Evolutionary conservation across 495 filamentous ascomycete genomes (phyloP), one percentile per base, ranked within the genome.

Genomic region (Xylaria flabelliformis): DNA sequence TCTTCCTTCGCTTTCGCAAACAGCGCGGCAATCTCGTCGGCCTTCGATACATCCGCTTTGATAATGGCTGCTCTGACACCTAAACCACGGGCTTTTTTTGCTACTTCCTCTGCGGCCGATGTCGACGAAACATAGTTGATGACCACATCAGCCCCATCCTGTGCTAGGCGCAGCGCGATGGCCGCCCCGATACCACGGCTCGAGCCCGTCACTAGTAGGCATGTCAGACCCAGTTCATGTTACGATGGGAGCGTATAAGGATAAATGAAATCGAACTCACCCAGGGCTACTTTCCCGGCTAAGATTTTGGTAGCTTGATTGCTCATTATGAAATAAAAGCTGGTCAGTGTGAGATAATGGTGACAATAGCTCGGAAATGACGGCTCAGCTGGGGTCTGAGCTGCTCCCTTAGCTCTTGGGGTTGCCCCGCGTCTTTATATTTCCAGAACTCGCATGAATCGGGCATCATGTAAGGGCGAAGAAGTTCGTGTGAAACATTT

Each of bases 61-160:
- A 95, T 87, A 51, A 91, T 88, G n/a, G 89, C 82, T 10, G 88
- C 91, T 51, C 85, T 85, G 68, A 82, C 84, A 41, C 89, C 88
- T 50, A 84, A 79, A 36, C 80, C 75, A 56, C 89, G 76, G 76
- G 91, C 90, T 29, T 87, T 80, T 19, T 81, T 70, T 70, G 89
- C 87, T 46, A 91, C 87, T 70, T 88, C 83, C 21, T 91, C 82
- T 29, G 92, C 92, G 10, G 85, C 83, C 12, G 80, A 80, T n/a
- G 83, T 84, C 67, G 85, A 87, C 59, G 85, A 86, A 67, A 88
- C 86, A 79, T 93, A 94, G 86, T 94, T 94, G 82, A 94, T 85
- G 39, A 91, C 84, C 36, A 94, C 87, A 32, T 84, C 88, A 50
- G 89, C 89, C 10, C 90, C 90, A 66, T 89, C 87, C 74, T 85